Evolutionary conservation across 352 stramenopile genomes (phyloP), one percentile per base, ranked within the genome.

Genomic region (Phytophthora fragariaefolia): DNA sequence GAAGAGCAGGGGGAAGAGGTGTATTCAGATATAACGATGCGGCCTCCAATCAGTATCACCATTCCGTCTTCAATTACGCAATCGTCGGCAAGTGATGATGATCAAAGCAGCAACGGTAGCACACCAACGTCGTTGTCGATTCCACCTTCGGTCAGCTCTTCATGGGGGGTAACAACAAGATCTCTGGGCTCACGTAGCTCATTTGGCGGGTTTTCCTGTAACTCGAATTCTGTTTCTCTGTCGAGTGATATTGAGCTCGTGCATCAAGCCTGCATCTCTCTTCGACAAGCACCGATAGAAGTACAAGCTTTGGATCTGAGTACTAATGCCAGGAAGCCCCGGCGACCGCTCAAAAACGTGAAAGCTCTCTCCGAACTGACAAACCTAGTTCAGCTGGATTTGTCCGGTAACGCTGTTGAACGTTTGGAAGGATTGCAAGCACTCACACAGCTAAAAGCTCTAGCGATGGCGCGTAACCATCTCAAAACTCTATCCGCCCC

Each of bases 401-500:
- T 89, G 9, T 74, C 84, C 5, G 83, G 85, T n/a, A 89, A 96
- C 68, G 75, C 76, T 9, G 66, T 94, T 13, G 63, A 75, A 20
- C 73, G 73, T 0, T 40, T 93, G 15, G 80, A 89, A 18, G 86
- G 85, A 10, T 9, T 94, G 4, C 84, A 96, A 3, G 36, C 52
- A 3, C 77, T 94, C 9, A 20, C 32, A 5, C 52, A 80, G 15
- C 67, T 96, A 38, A 64, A 87, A 27, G 58, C 57, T 9, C 71
- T 94, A 9, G 68, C 62, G 8, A 54, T 92, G 28, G 75, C 87
- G 1, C 76, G 86, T 9, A 96, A 96, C 62, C 80, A 93, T 47
- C 51, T 96, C 36, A 93, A 93, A 54, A 73, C 58, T 2, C 59
- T 96, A 27, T 76, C 76, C 2, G 58, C 62, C 13, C 40, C 69